Percentiles rank a stretch among this genome's conserved stretches.
These are phyloP conservation scores for Rutstroemia sp. DNA, from an alignment of 2,329 filamentous ascomycete species.

Conservation along the genomic window DNA sequence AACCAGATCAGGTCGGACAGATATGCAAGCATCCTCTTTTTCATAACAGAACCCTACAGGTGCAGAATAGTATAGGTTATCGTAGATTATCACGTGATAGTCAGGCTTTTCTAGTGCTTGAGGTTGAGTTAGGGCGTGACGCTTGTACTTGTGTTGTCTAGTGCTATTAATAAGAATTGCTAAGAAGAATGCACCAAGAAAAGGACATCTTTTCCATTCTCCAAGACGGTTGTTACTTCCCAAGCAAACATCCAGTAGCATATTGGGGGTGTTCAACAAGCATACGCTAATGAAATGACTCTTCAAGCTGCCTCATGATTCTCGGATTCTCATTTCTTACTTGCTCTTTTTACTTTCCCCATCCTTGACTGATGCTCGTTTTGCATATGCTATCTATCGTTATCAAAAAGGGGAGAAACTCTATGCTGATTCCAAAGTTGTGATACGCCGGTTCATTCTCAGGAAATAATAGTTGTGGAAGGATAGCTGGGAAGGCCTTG, in stretches of 20 bases:
- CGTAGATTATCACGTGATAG: background rate
- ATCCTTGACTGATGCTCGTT: background rate
- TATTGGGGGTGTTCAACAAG: no score
- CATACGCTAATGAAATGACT: no score
- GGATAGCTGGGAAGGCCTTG: constrained; percentile 4
- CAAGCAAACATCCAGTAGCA: no score
- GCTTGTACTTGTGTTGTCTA: background rate
- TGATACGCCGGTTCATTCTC: constrained; percentile 1
- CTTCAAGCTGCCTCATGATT: no score
- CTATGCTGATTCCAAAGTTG: background rate
- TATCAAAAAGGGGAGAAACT: background rate
- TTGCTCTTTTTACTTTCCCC: no score
- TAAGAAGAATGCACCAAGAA: background rate
- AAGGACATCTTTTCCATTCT: no score
- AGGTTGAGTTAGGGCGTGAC: background rate
- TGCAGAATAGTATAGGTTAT: background rate
- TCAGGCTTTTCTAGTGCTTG: background rate
- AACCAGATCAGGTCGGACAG: background rate
- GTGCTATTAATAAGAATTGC: background rate
- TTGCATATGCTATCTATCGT: background rate
- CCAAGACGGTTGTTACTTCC: no score
- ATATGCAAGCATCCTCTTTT: background rate
- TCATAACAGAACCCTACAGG: background rate
- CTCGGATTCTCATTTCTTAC: no score
- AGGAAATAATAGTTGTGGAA: background rate